Conservation (phyloP, 1,284 basidiomycete genomes). For the Paramarasmius palmivorus region DNA sequence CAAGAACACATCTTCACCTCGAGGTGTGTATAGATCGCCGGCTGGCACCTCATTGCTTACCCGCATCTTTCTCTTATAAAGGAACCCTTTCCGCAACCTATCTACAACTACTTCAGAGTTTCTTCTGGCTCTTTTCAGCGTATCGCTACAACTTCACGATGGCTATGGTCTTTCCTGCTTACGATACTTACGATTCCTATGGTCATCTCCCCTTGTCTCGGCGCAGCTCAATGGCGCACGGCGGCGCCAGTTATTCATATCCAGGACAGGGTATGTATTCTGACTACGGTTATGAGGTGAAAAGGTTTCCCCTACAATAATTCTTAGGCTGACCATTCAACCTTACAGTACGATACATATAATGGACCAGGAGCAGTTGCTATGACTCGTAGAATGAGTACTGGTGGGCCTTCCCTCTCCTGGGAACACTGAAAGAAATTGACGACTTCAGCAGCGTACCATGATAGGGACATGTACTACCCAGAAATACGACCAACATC, state of each 20-base stretch:
- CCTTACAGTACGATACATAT: not conserved
- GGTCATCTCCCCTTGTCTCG: conserved; percentile 15
- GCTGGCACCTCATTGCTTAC: not conserved
- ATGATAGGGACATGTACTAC: conserved; percentile 35
- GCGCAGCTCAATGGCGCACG: conserved; percentile 16
- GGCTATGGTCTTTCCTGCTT: conserved; percentile 14
- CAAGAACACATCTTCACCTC: not conserved
- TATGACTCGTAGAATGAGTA: not conserved
- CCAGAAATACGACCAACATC: conserved; percentile 20
- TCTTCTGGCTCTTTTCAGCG: not conserved
- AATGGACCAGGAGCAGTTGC: not conserved
- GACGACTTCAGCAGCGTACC: conserved; percentile 31
- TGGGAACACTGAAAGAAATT: conserved; percentile 33
- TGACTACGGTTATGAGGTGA: conserved; percentile 7
- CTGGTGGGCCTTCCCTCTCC: conserved; percentile 23
- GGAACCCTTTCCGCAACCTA: not conserved
- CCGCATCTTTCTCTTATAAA: not conserved
- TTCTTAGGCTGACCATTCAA: not conserved
- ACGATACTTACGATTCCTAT: conserved; percentile 12
- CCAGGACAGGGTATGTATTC: conserved; percentile 13
- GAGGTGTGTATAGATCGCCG: not conserved
- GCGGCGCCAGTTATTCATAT: conserved; percentile 5
- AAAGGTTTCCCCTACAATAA: not conserved
- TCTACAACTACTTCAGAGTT: not conserved
- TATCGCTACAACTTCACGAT: conserved; percentile 7